These are phyloP conservation scores for Astragalus membranaceus DNA, from an alignment of 306 rosid species.

Conservation along the genomic window DNA sequence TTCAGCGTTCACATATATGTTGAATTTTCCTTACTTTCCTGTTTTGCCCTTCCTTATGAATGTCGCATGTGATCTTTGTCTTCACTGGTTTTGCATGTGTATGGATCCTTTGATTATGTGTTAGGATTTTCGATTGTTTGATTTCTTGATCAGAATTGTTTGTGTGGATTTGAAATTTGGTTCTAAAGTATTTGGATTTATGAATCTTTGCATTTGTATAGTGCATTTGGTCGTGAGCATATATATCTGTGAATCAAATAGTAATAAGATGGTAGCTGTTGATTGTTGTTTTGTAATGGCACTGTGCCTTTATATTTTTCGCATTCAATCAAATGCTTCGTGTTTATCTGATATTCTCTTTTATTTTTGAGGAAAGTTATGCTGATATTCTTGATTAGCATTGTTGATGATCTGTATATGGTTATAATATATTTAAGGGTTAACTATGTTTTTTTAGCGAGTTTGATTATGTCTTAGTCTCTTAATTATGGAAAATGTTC, in stretches of 20 bases:
- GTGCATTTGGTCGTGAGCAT: not conserved
- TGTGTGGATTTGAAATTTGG: not conserved
- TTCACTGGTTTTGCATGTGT: not conserved
- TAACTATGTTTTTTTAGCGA: no score
- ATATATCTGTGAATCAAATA: not conserved
- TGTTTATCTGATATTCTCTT: not conserved
- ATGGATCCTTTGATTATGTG: not conserved
- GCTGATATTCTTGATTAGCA: not conserved
- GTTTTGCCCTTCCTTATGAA: not conserved
- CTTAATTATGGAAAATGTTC: no score
- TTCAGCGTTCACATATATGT: not conserved
- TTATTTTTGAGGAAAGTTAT: no score
- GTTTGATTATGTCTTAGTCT: no score
- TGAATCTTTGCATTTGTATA: not conserved
- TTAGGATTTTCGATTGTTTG: not conserved
- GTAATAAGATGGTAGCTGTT: not conserved
- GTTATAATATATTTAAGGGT: not conserved
- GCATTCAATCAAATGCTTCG: not conserved
- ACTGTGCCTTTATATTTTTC: not conserved
- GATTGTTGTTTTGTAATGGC: not conserved
- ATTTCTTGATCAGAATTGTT: slow-evolving; percentile 6
- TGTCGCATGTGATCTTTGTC: not conserved
- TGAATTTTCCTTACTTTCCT: not conserved
- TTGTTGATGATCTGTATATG: not conserved
- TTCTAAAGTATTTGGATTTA: not conserved